A percentile compares a stretch with the other conserved stretches of the same genome.
Conservation (phyloP, 805 yeast species). For the Wickerhamomyces hampshirensis region DNA sequence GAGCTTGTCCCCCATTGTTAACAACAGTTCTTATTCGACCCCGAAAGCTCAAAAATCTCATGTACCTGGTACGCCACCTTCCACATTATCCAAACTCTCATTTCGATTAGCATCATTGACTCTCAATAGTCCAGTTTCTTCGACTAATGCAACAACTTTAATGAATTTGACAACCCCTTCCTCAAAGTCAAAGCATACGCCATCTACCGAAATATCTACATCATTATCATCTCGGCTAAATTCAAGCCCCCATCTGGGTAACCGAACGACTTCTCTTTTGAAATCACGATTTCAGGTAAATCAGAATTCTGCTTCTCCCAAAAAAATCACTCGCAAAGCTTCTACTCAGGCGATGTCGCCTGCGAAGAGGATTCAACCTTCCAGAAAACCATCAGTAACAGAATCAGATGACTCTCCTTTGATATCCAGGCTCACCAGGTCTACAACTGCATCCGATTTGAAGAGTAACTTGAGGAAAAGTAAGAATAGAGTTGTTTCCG, state of each 20-base stretch:
- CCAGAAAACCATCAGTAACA: constrained; percentile 1
- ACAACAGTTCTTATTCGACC: not conserved
- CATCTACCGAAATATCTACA: no score
- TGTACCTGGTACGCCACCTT: constrained; percentile 7
- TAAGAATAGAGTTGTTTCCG: not conserved
- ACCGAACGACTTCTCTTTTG: constrained; percentile 7
- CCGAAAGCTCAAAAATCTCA: not conserved
- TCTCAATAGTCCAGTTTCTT: constrained; percentile 7
- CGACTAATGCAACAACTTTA: no score
- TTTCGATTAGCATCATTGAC: constrained; percentile 10
- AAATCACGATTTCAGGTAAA: constrained; percentile 3
- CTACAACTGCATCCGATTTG: constrained; percentile 21
- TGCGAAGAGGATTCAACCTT: constrained; percentile 9
- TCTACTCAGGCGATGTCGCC: constrained; percentile 8
- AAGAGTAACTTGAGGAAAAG: constrained; percentile 4
- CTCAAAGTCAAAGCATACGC: no score
- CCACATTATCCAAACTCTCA: constrained; percentile 18
- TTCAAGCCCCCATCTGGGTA: constrained; percentile 1
- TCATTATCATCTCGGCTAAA: not conserved
- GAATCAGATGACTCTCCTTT: constrained; percentile 18
- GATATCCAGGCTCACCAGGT: constrained; percentile 20
- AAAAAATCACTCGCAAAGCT: constrained; percentile 5
- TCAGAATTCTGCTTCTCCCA: constrained; percentile 1
- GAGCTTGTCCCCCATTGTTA: constrained; percentile 10
- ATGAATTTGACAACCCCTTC: no score